Conservation (phyloP, 768 basidiomycete species). For the Rossbeevera mucosa region DNA sequence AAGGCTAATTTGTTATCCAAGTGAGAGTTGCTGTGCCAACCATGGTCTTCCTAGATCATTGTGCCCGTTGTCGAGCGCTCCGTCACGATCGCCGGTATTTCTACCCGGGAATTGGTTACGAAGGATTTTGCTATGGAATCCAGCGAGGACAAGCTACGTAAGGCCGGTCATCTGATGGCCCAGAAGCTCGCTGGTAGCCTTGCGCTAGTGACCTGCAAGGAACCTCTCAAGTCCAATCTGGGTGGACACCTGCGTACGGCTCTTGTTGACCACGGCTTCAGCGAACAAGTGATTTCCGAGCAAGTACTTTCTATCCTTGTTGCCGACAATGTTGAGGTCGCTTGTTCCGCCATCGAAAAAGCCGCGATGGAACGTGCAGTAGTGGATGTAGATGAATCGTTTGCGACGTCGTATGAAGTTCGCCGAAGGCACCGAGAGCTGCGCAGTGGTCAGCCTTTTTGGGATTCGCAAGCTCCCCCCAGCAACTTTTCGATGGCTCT, state of each 20-base stretch:
- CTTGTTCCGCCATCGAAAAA: slow-evolving; percentile 92
- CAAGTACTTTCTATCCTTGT: slow-evolving; percentile 76
- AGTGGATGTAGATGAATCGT: slow-evolving; percentile 88
- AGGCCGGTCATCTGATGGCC: slow-evolving; percentile 93
- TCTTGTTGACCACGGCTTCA: slow-evolving; percentile 83
- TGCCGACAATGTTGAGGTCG: slow-evolving; percentile 88
- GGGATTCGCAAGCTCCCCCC: slow-evolving; percentile 75
- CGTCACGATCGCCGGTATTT: slow-evolving; percentile 97
- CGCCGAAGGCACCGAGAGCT: slow-evolving; percentile 85
- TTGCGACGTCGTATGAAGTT: slow-evolving; percentile 74
- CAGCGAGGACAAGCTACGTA: slow-evolving; percentile 85
- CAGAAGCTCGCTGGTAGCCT: slow-evolving; percentile 95
- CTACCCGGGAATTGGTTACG: slow-evolving; percentile 88
- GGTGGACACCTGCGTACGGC: slow-evolving; percentile 82
- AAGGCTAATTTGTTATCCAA: slow-evolving; percentile 11
- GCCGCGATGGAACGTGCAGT: slow-evolving; percentile 96
- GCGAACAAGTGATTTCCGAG: slow-evolving; percentile 81
- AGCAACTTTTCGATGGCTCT: slow-evolving; percentile 67
- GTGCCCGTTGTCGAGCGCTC: slow-evolving; percentile 96
- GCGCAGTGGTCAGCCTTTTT: slow-evolving; percentile 74
- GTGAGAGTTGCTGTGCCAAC: not conserved
- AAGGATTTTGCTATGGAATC: slow-evolving; percentile 96
- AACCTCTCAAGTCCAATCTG: slow-evolving; percentile 90
- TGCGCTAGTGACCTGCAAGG: slow-evolving; percentile 96
- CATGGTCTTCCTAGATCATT: slow-evolving; percentile 60